These are phyloP conservation scores for Gloeophyllum trabeum DNA, from an alignment of 768 basidiomycete species.

Conservation along the genomic window DNA sequence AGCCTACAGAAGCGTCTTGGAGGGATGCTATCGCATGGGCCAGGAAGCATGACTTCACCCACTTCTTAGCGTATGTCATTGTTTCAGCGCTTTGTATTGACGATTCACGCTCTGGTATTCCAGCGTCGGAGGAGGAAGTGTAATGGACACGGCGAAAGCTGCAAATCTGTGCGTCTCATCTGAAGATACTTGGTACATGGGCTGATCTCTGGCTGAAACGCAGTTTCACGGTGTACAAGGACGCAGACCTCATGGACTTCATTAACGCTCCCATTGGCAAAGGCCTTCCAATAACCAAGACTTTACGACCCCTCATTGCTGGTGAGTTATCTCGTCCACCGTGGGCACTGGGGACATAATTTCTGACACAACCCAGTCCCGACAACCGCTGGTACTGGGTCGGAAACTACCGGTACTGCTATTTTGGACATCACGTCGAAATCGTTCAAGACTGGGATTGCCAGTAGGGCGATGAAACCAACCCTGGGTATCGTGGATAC, in stretches of 20 bases:
- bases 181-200: not conserved
- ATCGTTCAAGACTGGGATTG: slow-evolving; percentile 95
- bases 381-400: slow-evolving; percentile 80
- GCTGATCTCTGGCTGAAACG: not conserved
- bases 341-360: not conserved
- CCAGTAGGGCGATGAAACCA: slow-evolving; percentile 85
- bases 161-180: slow-evolving; percentile 65
- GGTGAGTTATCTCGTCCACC: slow-evolving; percentile 29
- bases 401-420: slow-evolving; percentile 91
- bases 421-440: slow-evolving; percentile 88
- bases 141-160: slow-evolving; percentile 92
- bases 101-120: slow-evolving; percentile 3
- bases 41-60: slow-evolving; percentile 78
- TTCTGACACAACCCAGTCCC: slow-evolving; percentile 32
- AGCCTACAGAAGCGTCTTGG: slow-evolving; percentile 91
- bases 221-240: slow-evolving; percentile 85
- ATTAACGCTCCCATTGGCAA: slow-evolving; percentile 95
- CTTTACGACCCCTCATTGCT: slow-evolving; percentile 77
- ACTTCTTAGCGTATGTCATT: slow-evolving; percentile 72
- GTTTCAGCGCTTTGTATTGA: not conserved
- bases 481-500: slow-evolving; percentile 76
- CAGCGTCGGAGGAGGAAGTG: slow-evolving; percentile 87
- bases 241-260: slow-evolving; percentile 90
- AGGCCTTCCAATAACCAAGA: slow-evolving; percentile 69
- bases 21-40: slow-evolving; percentile 84